Base-by-base conservation (phyloP, 2,329 filamentous ascomycete species). In the Penicillium polonicum region DNA sequence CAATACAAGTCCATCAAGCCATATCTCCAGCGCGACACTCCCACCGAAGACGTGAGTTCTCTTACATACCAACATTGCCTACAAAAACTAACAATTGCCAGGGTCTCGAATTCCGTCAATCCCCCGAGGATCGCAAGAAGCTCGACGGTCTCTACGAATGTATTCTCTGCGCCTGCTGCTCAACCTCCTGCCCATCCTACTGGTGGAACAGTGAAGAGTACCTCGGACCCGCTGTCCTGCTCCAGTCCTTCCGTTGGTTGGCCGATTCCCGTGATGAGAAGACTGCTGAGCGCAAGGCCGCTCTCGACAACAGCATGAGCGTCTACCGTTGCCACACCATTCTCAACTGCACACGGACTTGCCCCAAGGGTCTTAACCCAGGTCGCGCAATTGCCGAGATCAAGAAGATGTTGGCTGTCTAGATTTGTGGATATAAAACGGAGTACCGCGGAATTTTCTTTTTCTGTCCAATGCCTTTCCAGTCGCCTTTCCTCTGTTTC, bases 181-280 rank as follows among this genome's bases (percentile, higher is more conserved):
- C 90, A 67, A 99, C 94, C 23, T 96, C 93, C 46, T 99, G 94
- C 84, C 94, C 94, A n/a, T 97, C 92, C 19, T 99, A 99, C 85
- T 99, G 94, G 94, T 99, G 94, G 94, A 99, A 99, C 83, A 88
- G 89, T 68, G 92, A 97, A 80, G 92, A 97, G 79, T 99, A 99
- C 82, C 90, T 99, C 50, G 94, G 94, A 63, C 94, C 94, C 59
- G 94, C 94, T 66, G 91, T 99, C 60, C 89, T 99, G 52, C 87
- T 99, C 66, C 94, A 99, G 81, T 96, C 92, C 9, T 99, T 97
- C 87, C 88, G 93, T 74, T 99, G 94, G 94, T 84, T 99, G 66
- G 89, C 88, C 73, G 94, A 99, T 77, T 95, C 91, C 43, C 89
- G 94, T 78, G 94, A 99, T 76, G 89, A 97, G 85, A 87, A 85